Evolutionary conservation across 2,329 filamentous ascomycete genomes (phyloP).

Genomic region (Ophiostoma australiae): DNA sequence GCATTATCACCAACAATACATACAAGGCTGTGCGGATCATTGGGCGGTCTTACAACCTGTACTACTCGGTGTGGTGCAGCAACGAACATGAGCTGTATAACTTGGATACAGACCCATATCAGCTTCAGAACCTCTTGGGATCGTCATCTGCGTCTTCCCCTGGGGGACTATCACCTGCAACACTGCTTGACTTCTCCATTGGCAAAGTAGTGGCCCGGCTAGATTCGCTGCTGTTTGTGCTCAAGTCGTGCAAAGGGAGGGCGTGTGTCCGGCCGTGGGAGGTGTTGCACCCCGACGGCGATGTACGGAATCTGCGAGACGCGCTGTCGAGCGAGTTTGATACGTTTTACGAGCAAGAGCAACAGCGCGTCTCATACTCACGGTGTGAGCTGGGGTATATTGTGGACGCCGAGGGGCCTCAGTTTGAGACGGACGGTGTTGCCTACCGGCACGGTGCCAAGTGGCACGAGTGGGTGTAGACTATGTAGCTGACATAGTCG

Average conservation of each 20-base stretch:
- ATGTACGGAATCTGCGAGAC: constrained; percentile 48
- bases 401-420: constrained; percentile 51
- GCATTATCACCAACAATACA: constrained; percentile 44
- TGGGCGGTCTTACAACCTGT: constrained; percentile 51
- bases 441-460: constrained; percentile 30
- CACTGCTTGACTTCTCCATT: constrained; percentile 37
- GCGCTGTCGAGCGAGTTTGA: constrained; percentile 41
- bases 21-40: constrained; percentile 58
- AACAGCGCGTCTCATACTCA: constrained; percentile 45
- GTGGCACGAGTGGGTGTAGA: constrained; percentile 34
- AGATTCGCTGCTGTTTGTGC: constrained; percentile 54
- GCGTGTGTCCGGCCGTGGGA: constrained; percentile 54
- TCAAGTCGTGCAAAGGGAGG: constrained; percentile 55
- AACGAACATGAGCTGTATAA: constrained; percentile 62
- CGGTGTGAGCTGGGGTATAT: constrained; percentile 55
- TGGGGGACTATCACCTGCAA: background rate
- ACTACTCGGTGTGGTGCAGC: constrained; percentile 65
- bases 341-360: background rate
- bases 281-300: constrained; percentile 49
- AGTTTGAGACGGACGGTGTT: constrained; percentile 35
- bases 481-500: background rate
- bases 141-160: background rate
- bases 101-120: constrained; percentile 46
- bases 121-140: constrained; percentile 40
- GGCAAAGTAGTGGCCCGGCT: constrained; percentile 46